phyloP scores from a whole-genome alignment of 2,329 filamentous ascomycete species.

The Xylaria sp. region DNA sequence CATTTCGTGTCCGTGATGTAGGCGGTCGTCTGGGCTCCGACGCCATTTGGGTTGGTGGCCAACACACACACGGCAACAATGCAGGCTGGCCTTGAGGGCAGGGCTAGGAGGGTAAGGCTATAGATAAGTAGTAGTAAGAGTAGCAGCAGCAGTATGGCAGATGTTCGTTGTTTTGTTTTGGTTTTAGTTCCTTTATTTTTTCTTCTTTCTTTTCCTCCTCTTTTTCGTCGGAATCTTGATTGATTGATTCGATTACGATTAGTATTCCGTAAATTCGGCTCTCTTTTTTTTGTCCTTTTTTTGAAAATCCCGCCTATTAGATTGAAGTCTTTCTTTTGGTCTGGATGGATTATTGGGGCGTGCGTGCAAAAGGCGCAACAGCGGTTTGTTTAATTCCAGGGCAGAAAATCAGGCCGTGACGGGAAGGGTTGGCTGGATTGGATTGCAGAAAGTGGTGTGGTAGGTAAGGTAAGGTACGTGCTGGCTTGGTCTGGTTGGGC shows the following conservation, averaged over 20 bases:
- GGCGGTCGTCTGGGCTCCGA: conserved; percentile 32
- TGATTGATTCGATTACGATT: background rate
- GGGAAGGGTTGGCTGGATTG: background rate
- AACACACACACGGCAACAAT: too few relatives aligned
- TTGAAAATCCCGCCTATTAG: background rate
- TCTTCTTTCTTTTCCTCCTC: background rate
- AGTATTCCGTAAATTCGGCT: background rate
- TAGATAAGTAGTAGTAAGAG: too few relatives aligned
- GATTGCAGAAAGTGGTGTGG: background rate
- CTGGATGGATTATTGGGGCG: background rate
- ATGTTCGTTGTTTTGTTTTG: background rate
- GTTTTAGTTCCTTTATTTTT: background rate
- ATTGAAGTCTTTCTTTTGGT: background rate
- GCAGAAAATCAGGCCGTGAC: background rate
- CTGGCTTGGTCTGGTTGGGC: background rate
- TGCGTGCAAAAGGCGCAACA: background rate
- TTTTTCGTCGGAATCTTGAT: background rate
- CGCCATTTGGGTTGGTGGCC: conserved; percentile 21
- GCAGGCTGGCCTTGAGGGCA: too few relatives aligned
- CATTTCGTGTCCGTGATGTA: conserved; percentile 35
- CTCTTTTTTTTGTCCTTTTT: background rate
- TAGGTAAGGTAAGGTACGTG: too few relatives aligned
- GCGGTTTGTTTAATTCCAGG: background rate
- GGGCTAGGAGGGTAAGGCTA: too few relatives aligned
- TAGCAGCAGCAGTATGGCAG: background rate